A percentile compares a stretch with the other conserved stretches of the same genome.
Conservation (phyloP, 371 early-diverging fungal species). For the Batrachochytrium dendrobatidis region DNA sequence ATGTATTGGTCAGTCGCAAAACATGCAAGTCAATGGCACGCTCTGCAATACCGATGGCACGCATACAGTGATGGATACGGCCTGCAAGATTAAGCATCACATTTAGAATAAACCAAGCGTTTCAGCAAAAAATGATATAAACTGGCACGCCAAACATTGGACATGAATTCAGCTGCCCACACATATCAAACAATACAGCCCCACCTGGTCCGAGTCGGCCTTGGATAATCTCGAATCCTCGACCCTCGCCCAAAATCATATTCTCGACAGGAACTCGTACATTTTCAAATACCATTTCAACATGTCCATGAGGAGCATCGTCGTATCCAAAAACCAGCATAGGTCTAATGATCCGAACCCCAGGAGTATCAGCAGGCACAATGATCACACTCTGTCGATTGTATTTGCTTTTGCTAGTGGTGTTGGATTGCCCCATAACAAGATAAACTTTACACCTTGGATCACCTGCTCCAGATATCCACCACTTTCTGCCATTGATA, state of each 20-base stretch:
- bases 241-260: constrained; percentile 87
- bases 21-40: constrained; percentile 82
- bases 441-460: constrained; percentile 83
- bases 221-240: constrained; percentile 95
- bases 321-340: constrained; percentile 90
- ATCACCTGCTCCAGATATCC: constrained; percentile 92
- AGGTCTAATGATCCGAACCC: constrained; percentile 77
- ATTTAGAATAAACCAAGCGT: too few relatives aligned
- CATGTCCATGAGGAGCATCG: constrained; percentile 87
- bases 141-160: not conserved
- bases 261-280: constrained; percentile 82
- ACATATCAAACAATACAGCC: not conserved
- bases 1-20: constrained; percentile 70
- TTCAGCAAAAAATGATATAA: not conserved
- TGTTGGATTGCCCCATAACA: constrained; percentile 82
- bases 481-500: constrained; percentile 93
- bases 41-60: constrained; percentile 89
- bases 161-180: constrained; percentile 12
- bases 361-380: constrained; percentile 82
- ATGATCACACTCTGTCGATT: constrained; percentile 83
- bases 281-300: constrained; percentile 83
- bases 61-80: constrained; percentile 67
- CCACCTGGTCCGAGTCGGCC: constrained; percentile 86
- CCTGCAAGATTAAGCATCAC: constrained; percentile 12
- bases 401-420: constrained; percentile 61